Evolutionary conservation across 768 basidiomycete genomes (phyloP).

Genomic region (Tephrocybe sp.): DNA sequence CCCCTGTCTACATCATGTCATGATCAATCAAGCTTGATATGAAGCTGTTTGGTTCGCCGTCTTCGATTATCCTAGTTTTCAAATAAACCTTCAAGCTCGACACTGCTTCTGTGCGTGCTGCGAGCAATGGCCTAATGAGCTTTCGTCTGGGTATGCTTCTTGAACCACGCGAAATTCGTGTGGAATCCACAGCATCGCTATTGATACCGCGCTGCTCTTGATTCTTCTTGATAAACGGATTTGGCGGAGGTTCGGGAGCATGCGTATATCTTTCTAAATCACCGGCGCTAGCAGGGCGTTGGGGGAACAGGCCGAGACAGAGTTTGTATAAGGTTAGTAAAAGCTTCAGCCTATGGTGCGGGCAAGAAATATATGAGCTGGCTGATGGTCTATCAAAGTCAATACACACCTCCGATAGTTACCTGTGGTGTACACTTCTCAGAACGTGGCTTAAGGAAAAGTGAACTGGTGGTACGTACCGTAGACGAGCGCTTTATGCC

Average conservation of each 20-base stretch:
- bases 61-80: constrained; percentile 8
- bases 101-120: constrained; percentile 28
- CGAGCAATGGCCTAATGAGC: constrained; percentile 29
- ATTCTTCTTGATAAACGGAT: constrained; percentile 34
- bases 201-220: constrained; percentile 2
- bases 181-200: constrained; percentile 5
- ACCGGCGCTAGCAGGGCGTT: constrained; percentile 18
- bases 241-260: not conserved
- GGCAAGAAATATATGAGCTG: not conserved
- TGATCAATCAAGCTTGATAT: not conserved
- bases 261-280: constrained; percentile 20
- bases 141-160: constrained; percentile 20
- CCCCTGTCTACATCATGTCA: not conserved
- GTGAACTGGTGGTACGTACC: constrained; percentile 24
- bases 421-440: constrained; percentile 16
- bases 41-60: constrained; percentile 2
- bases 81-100: constrained; percentile 22
- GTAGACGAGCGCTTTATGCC: constrained; percentile 43
- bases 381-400: not conserved
- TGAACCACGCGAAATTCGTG: constrained; percentile 3
- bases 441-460: not conserved
- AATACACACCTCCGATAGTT: constrained; percentile 33
- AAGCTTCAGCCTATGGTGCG: constrained; percentile 27
- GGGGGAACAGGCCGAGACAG: constrained; percentile 31
- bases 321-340: constrained; percentile 38